Conservation (phyloP, 164 flowering plant species). For the Vitis rupestris region DNA sequence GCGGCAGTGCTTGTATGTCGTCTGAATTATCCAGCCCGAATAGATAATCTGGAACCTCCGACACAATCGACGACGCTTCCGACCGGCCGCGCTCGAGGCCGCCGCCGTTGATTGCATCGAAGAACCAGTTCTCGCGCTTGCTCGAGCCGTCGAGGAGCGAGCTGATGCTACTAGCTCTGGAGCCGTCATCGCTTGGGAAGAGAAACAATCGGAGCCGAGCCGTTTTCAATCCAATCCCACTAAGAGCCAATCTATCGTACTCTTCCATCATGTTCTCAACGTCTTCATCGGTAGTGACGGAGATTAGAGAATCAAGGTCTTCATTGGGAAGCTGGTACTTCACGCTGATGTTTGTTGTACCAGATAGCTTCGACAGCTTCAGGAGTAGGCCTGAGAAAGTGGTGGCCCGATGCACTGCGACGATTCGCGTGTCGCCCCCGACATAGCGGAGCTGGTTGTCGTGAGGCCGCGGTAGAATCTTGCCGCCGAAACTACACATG, state of each 20-base stretch:
- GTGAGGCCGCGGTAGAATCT: constrained; percentile 89
- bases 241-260: constrained; percentile 57
- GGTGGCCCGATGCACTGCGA: constrained; percentile 61
- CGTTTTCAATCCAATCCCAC: constrained; percentile 31
- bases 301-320: constrained; percentile 85
- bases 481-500: constrained; percentile 98
- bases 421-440: constrained; percentile 93
- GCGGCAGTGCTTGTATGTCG: constrained; percentile 24
- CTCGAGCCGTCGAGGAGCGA: constrained; percentile 69
- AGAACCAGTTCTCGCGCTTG: constrained; percentile 77
- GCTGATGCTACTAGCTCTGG: constrained; percentile 50
- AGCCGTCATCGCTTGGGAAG: constrained; percentile 36
- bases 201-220: constrained; percentile 78
- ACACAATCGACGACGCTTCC: constrained; percentile 76
- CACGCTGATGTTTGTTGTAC: constrained; percentile 39
- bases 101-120: constrained; percentile 79
- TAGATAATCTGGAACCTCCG: constrained; percentile 89
- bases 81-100: constrained; percentile 72
- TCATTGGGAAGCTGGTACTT: constrained; percentile 98
- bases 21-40: constrained; percentile 78
- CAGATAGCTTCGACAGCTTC: constrained; percentile 64
- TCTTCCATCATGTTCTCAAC: constrained; percentile 96
- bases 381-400: constrained; percentile 48
- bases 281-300: constrained; percentile 88
- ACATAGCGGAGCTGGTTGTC: constrained; percentile 95